Conservation (phyloP, 768 basidiomycete genomes). For the Leucosporidium yakuticum region DNA sequence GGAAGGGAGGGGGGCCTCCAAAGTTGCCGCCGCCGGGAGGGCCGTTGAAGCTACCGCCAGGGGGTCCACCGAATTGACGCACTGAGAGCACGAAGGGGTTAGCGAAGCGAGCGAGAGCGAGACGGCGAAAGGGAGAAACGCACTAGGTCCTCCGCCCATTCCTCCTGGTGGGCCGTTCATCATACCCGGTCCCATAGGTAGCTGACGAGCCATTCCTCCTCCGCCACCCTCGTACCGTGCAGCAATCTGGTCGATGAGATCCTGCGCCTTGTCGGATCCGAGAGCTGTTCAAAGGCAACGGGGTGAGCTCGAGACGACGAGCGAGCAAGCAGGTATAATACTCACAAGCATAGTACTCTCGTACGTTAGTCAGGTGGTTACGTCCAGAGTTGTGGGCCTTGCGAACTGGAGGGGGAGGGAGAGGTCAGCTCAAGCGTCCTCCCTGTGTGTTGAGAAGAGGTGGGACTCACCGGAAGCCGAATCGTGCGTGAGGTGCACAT, state of each 20-base stretch:
- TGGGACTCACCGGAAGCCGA: slow-evolving; percentile 70
- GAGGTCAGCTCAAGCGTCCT: background rate
- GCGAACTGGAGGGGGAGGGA: slow-evolving; percentile 57
- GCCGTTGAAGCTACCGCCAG: background rate
- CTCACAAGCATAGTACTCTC: slow-evolving; percentile 94
- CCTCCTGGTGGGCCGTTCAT: slow-evolving; percentile 10
- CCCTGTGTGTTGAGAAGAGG: background rate
- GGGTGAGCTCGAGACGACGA: background rate
- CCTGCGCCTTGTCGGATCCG: slow-evolving; percentile 91
- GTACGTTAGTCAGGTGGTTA: slow-evolving; percentile 92
- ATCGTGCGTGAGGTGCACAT: slow-evolving; percentile 63
- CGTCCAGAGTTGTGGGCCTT: slow-evolving; percentile 98
- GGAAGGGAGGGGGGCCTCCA: no score
- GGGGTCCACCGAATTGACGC: background rate
- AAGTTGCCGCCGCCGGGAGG: no score
- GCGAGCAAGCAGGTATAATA: background rate
- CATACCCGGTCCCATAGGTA: background rate
- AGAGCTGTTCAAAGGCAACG: slow-evolving; percentile 39
- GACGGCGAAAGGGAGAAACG: background rate
- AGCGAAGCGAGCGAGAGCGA: background rate
- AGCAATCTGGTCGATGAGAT: slow-evolving; percentile 96
- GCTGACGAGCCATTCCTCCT: slow-evolving; percentile 9
- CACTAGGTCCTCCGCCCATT: slow-evolving; percentile 10
- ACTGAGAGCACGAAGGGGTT: background rate
- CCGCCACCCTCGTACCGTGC: slow-evolving; percentile 78